A percentile compares a stretch with the other conserved stretches of the same genome.
Evolutionary conservation across 2,329 filamentous ascomycete species (phyloP).

Genomic region (Diaporthe amygdali): DNA sequence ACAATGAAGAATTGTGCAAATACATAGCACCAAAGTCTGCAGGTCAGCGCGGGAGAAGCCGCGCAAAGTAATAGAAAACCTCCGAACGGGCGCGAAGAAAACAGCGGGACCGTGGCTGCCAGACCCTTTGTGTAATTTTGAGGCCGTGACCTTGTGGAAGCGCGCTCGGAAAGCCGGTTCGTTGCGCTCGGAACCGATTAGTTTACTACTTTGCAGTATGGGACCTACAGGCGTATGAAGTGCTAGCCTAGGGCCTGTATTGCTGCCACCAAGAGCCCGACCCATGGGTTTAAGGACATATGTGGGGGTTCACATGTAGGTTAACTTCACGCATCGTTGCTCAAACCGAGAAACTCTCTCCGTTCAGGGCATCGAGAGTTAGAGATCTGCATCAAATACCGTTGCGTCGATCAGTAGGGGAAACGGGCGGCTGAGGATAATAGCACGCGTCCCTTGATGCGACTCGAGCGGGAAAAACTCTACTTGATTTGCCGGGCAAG

Average conservation of each 20-base stretch:
- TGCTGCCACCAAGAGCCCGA: neutral
- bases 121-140: neutral
- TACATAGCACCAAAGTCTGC: neutral
- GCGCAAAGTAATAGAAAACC: neutral
- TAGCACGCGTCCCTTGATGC: neutral
- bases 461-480: neutral
- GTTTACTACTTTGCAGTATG: slow-evolving; percentile 1
- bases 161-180: neutral
- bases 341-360: neutral
- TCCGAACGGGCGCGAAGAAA: neutral
- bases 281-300: neutral
- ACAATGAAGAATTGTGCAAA: neutral
- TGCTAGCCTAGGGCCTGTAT: neutral
- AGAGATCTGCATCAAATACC: slow-evolving; percentile 3
- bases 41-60: slow-evolving; percentile 12
- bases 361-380: neutral
- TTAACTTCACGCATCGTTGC: neutral
- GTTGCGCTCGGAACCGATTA: slow-evolving; percentile 10
- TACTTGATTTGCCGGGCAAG: slow-evolving; percentile 1
- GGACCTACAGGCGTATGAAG: neutral
- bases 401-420: neutral
- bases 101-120: neutral
- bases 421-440: slow-evolving; percentile 2
- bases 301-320: slow-evolving; percentile 1
- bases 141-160: neutral